A percentile compares a stretch with the other conserved stretches of the same genome.
Evolutionary conservation across 179 eudicot species (phyloP).

Genomic region (Gypsophila paniculata): DNA sequence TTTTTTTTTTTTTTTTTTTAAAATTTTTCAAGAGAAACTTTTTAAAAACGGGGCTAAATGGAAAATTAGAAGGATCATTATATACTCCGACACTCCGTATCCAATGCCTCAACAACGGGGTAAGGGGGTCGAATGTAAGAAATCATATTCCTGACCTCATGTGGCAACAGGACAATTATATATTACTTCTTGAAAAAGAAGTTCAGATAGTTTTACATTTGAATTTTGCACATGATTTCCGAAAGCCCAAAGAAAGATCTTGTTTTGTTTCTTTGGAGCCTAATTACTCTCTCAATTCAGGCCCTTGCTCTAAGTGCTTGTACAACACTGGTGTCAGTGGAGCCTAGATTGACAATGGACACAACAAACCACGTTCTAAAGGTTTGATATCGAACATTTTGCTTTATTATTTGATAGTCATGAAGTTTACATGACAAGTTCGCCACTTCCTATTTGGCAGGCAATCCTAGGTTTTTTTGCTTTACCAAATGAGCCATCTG

Average conservation of each 20-base stretch:
- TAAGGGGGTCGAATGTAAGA: background rate
- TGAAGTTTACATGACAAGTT: constrained; percentile 4
- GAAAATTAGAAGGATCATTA: background rate
- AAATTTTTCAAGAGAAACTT: too few species aligned
- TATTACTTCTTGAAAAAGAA: background rate
- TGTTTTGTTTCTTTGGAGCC: background rate
- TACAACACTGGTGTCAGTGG: constrained; percentile 96
- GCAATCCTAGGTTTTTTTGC: constrained; percentile 91
- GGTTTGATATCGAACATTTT: constrained; percentile 38
- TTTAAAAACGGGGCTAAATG: too few species aligned
- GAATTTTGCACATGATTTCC: background rate
- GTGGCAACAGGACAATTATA: background rate
- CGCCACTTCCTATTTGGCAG: constrained; percentile 37
- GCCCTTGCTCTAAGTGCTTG: constrained; percentile 98
- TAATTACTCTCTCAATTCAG: constrained; percentile 34
- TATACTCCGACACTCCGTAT: background rate
- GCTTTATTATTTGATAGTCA: background rate
- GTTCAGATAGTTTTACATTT: background rate
- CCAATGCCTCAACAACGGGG: background rate
- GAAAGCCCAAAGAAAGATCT: background rate
- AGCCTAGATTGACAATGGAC: constrained; percentile 82
- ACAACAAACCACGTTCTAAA: constrained; percentile 83
- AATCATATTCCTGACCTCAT: background rate
- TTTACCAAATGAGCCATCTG: constrained; percentile 85
- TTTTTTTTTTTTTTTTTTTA: too few species aligned